Percentiles rank a stretch among this genome's conserved stretches.
Evolutionary conservation across 2,329 filamentous ascomycete genomes (phyloP).

Genomic region (Talaromyces amestolkiae): DNA sequence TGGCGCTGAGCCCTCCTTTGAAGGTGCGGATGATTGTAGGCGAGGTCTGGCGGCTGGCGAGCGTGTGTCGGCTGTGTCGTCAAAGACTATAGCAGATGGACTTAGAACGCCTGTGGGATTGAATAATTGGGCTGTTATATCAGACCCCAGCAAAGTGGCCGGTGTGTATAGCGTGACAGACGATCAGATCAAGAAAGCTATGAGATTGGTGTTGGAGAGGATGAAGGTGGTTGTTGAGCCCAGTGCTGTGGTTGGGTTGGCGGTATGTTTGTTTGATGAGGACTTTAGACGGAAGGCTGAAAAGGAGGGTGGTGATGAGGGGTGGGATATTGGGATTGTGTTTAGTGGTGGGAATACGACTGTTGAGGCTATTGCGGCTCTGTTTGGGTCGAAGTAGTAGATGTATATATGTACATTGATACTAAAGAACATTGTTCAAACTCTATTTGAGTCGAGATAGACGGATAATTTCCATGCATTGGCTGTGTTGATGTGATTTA

Average conservation of each 20-base stretch:
- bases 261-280: slow-evolving; percentile 79
- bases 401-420: background rate
- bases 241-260: slow-evolving; percentile 78
- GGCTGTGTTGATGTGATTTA: too few species aligned
- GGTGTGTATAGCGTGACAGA: slow-evolving; percentile 75
- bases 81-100: slow-evolving; percentile 84
- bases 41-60: slow-evolving; percentile 64
- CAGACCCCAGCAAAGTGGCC: slow-evolving; percentile 65
- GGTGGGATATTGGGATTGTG: slow-evolving; percentile 68
- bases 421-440: background rate
- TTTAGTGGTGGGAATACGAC: slow-evolving; percentile 66
- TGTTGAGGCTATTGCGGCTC: slow-evolving; percentile 57
- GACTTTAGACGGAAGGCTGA: slow-evolving; percentile 69
- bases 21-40: slow-evolving; percentile 80
- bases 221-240: slow-evolving; percentile 92
- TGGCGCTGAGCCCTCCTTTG: slow-evolving; percentile 77
- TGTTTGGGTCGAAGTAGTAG: slow-evolving; percentile 41
- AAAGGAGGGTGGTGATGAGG: slow-evolving; percentile 64
- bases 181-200: slow-evolving; percentile 72
- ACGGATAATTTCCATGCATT: too few species aligned
- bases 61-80: slow-evolving; percentile 67
- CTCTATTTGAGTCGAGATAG: background rate
- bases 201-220: slow-evolving; percentile 77
- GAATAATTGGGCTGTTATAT: slow-evolving; percentile 74
- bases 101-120: slow-evolving; percentile 77